These are phyloP conservation scores for Boletus eberwhitei DNA, from an alignment of 768 basidiomycete genomes.

Conservation along the genomic window DNA sequence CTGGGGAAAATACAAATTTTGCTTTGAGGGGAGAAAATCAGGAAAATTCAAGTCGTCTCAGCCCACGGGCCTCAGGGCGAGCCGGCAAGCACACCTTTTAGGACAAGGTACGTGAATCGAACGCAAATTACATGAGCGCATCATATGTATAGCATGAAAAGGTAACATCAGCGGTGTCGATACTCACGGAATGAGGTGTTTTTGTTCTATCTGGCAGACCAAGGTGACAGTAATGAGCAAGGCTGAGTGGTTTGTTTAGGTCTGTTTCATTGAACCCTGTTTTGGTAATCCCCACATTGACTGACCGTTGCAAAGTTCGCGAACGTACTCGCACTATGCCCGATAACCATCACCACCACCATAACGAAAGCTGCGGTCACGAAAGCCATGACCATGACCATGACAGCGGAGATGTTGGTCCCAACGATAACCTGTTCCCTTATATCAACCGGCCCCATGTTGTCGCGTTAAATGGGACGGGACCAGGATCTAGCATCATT, in stretches of 20 bases:
- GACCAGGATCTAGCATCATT: conserved; percentile 55
- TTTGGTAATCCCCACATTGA: not conserved
- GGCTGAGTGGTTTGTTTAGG: conserved; percentile 12
- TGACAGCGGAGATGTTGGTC: conserved; percentile 44
- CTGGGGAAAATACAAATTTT: not conserved
- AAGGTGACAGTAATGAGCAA: not conserved
- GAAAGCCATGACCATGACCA: conserved; percentile 61
- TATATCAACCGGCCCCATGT: conserved; percentile 82
- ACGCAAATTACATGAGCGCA: conserved; percentile 86
- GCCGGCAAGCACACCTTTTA: conserved; percentile 79
- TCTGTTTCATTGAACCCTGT: conserved; percentile 5
- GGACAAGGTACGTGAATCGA: conserved; percentile 60
- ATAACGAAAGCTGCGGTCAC: conserved; percentile 51
- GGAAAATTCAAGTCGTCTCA: conserved; percentile 64
- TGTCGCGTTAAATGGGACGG: conserved; percentile 68
- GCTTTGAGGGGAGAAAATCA: conserved; percentile 34
- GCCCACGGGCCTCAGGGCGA: conserved; percentile 59
- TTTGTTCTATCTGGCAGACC: not conserved
- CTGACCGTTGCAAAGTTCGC: not conserved
- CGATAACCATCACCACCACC: conserved; percentile 37
- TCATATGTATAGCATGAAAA: conserved; percentile 35
- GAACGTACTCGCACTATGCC: conserved; percentile 8
- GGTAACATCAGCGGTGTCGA: not conserved
- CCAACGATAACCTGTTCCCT: conserved; percentile 67
- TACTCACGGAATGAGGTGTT: conserved; percentile 14